These are phyloP conservation scores for Hura crepitans DNA, from an alignment of 441 rosid species.

Conservation along the genomic window DNA sequence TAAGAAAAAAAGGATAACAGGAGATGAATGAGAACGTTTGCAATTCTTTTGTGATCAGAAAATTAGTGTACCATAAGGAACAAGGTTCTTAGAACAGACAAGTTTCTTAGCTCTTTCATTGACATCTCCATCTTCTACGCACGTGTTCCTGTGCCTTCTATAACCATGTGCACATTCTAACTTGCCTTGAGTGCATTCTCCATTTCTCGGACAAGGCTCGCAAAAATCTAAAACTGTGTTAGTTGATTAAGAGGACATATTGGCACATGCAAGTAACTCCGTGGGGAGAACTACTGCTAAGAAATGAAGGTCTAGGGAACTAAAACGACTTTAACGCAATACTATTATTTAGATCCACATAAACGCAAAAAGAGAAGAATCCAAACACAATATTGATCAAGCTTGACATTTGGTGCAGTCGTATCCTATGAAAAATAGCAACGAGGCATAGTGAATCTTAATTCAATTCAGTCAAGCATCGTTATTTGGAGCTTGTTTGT, in stretches of 20 bases:
- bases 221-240: conserved; percentile 50
- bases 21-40: conserved; percentile 3
- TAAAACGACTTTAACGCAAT: neutral
- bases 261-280: conserved; percentile 1
- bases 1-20: conserved; percentile 20
- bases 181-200: conserved; percentile 47
- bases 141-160: conserved; percentile 48
- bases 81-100: conserved; percentile 46
- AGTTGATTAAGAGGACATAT: conserved; percentile 4
- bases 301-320: neutral
- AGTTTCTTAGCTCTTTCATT: conserved; percentile 67
- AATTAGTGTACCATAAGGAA: conserved; percentile 30
- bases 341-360: neutral
- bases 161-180: conserved; percentile 66
- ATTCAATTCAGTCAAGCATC: no score
- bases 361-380: neutral
- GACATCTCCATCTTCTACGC: conserved; percentile 77
- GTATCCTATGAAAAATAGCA: neutral
- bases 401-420: no score
- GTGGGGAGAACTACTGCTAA: neutral
- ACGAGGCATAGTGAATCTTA: neutral
- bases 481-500: no score
- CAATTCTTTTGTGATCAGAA: conserved; percentile 9
- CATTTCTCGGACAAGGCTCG: conserved; percentile 69
- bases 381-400: neutral